Percentiles rank a stretch among this genome's conserved stretches.
Conservation (phyloP, 2,329 filamentous ascomycete genomes). For the Aspergillus texensis region DNA sequence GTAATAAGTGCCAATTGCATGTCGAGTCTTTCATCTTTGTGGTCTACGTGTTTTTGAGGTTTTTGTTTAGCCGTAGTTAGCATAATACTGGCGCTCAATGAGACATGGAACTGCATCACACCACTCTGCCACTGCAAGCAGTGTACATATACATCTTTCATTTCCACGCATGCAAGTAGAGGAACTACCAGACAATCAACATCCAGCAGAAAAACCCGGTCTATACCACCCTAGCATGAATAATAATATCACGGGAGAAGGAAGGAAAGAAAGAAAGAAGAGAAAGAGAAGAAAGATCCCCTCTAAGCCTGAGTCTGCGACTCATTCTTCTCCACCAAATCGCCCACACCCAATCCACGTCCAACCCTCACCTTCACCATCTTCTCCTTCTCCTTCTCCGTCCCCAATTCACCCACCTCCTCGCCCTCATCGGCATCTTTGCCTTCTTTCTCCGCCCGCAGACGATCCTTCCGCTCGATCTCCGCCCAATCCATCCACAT, state of each 20-base stretch:
- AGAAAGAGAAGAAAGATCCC: neutral
- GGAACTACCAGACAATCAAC: neutral
- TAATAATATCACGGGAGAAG: neutral
- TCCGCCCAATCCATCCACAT: conserved; percentile 53
- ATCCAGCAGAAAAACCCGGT: neutral
- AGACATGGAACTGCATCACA: neutral
- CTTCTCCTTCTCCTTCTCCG: conserved; percentile 54
- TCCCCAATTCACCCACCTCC: conserved; percentile 67
- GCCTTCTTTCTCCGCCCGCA: conserved; percentile 35
- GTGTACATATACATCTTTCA: neutral
- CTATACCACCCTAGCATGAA: neutral
- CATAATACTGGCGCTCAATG: neutral
- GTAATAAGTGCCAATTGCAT: neutral
- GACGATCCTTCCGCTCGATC: conserved; percentile 43
- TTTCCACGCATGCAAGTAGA: neutral
- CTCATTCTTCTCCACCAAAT: conserved; percentile 55
- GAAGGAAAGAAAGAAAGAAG: neutral
- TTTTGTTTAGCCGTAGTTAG: neutral
- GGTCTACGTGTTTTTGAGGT: neutral
- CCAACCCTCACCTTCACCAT: conserved; percentile 87
- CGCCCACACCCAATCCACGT: conserved; percentile 73
- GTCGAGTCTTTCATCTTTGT: neutral
- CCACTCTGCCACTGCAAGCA: neutral
- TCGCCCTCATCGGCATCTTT: conserved; percentile 66
- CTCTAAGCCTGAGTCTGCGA: conserved; percentile 22